Percentiles rank a stretch among this genome's conserved stretches.
Evolutionary conservation across 192 early-diverging fungal species (phyloP).

Genomic region (Backusella liffmaniae): DNA sequence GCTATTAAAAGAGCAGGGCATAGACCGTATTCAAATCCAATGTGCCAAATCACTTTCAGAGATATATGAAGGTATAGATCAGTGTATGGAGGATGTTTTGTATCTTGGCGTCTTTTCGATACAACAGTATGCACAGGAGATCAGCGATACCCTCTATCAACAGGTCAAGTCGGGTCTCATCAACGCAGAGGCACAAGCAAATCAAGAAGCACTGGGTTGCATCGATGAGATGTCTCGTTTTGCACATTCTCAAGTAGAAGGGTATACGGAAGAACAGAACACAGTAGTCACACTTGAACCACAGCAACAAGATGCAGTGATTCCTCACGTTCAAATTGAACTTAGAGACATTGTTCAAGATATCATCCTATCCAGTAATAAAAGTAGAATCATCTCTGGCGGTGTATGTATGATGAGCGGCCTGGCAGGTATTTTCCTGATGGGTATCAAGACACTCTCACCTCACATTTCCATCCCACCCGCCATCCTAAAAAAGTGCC

Average conservation of each 20-base stretch:
- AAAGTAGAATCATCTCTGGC: background rate
- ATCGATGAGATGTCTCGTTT: constrained; percentile 39
- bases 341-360: background rate
- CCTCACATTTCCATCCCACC: background rate
- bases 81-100: background rate
- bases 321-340: background rate
- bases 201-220: constrained; percentile 30
- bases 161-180: constrained; percentile 56
- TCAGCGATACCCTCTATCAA: constrained; percentile 63
- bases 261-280: background rate
- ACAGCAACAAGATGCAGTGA: background rate
- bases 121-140: constrained; percentile 79
- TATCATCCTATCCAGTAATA: background rate
- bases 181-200: constrained; percentile 57
- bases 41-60: background rate
- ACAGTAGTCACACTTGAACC: background rate
- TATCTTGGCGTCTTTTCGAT: constrained; percentile 79
- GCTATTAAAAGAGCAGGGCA: constrained; percentile 33
- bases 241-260: constrained; percentile 8
- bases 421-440: background rate
- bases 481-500: background rate
- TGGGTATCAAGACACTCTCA: background rate
- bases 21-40: background rate
- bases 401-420: background rate
- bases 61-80: background rate